Evolutionary conservation across 371 early-diverging fungal genomes (phyloP).

Genomic region (Coemansia linderi): DNA sequence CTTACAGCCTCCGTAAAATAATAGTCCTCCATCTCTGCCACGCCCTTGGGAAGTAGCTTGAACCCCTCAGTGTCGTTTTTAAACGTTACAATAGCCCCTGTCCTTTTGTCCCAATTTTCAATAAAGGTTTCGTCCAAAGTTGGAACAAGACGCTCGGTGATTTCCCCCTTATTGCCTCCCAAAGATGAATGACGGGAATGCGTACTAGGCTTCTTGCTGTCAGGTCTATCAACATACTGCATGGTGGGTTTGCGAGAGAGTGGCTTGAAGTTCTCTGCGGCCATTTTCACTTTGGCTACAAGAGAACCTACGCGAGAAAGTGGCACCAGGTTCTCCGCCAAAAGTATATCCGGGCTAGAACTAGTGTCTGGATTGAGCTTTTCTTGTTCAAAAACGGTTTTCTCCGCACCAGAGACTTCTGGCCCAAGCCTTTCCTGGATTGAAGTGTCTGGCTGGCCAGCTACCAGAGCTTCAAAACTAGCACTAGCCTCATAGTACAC

Average conservation of each 20-base stretch:
- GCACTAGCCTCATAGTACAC: background rate
- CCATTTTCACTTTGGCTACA: background rate
- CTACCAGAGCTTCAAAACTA: background rate
- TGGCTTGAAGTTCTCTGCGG: background rate
- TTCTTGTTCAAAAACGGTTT: background rate
- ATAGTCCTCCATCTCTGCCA: background rate
- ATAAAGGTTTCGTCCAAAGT: background rate
- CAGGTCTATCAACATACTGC: background rate
- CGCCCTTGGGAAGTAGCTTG: background rate
- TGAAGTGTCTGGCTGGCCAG: background rate
- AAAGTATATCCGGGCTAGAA: background rate
- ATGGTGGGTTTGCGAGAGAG: background rate
- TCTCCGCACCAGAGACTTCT: background rate
- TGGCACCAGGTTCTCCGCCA: background rate
- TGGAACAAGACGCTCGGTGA: constrained; percentile 2
- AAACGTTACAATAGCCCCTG: background rate
- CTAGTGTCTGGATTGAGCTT: background rate
- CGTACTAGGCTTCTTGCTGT: background rate
- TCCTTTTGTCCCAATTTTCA: background rate
- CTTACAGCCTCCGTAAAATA: background rate
- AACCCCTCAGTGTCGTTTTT: background rate
- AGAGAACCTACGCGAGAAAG: background rate
- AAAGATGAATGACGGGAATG: background rate
- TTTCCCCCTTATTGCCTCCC: background rate
- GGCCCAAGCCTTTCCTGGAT: background rate